Evolutionary conservation across 768 basidiomycete genomes (phyloP), one percentile per base, ranked within the genome.

Genomic region (Termitomyces sp.): DNA sequence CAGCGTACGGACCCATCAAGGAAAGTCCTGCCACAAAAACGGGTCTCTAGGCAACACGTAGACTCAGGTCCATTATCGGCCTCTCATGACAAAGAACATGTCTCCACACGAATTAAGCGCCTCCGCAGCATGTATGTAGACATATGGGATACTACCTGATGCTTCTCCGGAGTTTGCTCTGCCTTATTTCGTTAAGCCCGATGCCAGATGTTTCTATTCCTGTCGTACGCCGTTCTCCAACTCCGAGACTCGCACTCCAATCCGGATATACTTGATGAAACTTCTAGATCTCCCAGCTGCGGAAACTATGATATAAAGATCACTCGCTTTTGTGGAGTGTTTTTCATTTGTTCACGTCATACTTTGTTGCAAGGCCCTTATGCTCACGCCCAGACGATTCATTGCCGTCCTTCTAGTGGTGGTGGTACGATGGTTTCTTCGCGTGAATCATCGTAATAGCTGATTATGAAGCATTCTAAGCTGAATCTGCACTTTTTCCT

Each of bases 321-420:
- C 42, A 17, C 45, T 49, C 17, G 10, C 28, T 14, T 21, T 42
- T 40, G 41, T 51, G 44, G 47, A 41, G 40, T 30, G 19, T 42
- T 41, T 23, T 59, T 53, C 40, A 40, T 37, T 23, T 49, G 23
- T 45, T 33, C 46, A 33, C 49, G 50, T 30, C 26, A 51, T 31
- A 40, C 47, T 47, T 28, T 31, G 48, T 26, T 35, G 52, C 44
- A 42, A 28, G 55, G 19, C 45, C 23, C 52, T 54, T 67, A 80
- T 83, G 77, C 78, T 84, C 78, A 81, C 85, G 50, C 78, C 83
- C 45, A 76, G 81, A 73, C 80, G 85, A 63, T 82, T 84, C 56
- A 68, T 87, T 50, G 55, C 80, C 33, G 68, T 84, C 57, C 67
- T 74, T 51, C 62, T 83, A 37, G 71, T 69, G 57, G 64, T 76